Percentiles rank a stretch among this genome's conserved stretches.
Evolutionary conservation across 768 basidiomycete genomes (phyloP).

Genomic region (Macrolepiota albuminosa): DNA sequence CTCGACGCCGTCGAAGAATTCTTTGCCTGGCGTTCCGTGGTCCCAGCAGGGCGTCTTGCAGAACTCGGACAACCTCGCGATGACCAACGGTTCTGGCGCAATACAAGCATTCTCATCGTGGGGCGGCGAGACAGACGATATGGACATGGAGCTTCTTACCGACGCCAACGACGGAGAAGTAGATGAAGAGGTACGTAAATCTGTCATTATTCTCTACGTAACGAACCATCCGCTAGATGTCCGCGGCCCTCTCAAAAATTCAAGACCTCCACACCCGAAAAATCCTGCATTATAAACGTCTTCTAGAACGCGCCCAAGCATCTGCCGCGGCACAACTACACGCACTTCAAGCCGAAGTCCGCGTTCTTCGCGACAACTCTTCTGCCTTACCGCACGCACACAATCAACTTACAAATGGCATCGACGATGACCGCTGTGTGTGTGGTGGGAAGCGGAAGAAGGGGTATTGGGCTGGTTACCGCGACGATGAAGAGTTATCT

Average conservation of each 20-base stretch:
- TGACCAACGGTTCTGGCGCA: conserved; percentile 22
- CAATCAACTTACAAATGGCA: conserved; percentile 15
- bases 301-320: conserved; percentile 77
- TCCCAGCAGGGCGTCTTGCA: conserved; percentile 8
- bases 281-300: conserved; percentile 69
- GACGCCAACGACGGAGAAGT: conserved; percentile 53
- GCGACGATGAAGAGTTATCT: conserved; percentile 30
- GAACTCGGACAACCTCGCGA: conserved; percentile 15
- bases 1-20: conserved; percentile 9
- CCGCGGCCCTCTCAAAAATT: conserved; percentile 32
- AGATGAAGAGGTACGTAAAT: conserved; percentile 59
- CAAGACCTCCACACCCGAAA: conserved; percentile 46
- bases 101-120: conserved; percentile 32
- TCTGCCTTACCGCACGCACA: conserved; percentile 15
- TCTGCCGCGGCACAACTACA: conserved; percentile 79
- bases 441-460: conserved; percentile 61
- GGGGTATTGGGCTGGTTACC: conserved; percentile 73
- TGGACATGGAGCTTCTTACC: conserved; percentile 72
- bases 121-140: conserved; percentile 50
- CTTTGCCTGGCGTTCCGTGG: conserved; percentile 10
- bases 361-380: conserved; percentile 49
- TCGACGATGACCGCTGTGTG: conserved; percentile 31
- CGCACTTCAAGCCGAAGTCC: conserved; percentile 78
- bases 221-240: conserved; percentile 25
- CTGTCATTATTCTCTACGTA: neutral